Evolutionary conservation across 1,284 basidiomycete species (phyloP), one percentile per base, ranked within the genome.

Genomic region (Ceratobasidium theobromae): DNA sequence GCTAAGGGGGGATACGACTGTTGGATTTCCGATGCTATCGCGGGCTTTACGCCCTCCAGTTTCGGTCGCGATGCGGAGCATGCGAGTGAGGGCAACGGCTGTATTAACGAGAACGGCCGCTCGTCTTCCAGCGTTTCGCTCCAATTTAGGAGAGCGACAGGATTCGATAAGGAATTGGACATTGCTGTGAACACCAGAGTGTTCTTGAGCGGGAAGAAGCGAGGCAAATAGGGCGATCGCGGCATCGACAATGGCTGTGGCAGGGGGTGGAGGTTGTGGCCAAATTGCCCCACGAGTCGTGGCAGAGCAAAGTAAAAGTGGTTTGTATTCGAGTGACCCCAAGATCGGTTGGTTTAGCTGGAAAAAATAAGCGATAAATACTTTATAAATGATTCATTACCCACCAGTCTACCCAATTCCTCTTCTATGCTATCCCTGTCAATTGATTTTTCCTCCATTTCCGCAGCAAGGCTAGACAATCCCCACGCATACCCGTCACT

Each of bases 401-500:
- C 69, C 73, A 91, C 91, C 80, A 89, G 77, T 28, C 81, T 81
- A 72, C 93, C 92, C 67, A 91, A 86, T 23, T 84, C 81, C 54
- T 84, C 86, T 73, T 92, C 94, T 38, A 89, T 85, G 32, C 80
- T 83, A 76, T 93, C 93, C 38, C 91, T 79, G 72, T 94, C 92
- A 70, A 91, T 76, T 71, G 82, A 81, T 69, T 89, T 84, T 45
- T 81, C 81, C 48, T 77, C 78, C 35, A 75, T 77, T 11, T 52
- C 55, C 1, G 45, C 35, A 14, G 85, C 82, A 25, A 90, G 78
- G 57, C 85, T 91, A 1, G 93, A 94, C 9, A 98, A 85, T 2
- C 96, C 97, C 76, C 93, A 96, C 0, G 89, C 95, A 75, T 95
- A 96, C 0, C 93, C 93, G 74, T 98, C 96, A 0, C 83, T 80